phyloP scores from a whole-genome alignment of 805 yeast genomes.

The Ogataea sp. region DNA sequence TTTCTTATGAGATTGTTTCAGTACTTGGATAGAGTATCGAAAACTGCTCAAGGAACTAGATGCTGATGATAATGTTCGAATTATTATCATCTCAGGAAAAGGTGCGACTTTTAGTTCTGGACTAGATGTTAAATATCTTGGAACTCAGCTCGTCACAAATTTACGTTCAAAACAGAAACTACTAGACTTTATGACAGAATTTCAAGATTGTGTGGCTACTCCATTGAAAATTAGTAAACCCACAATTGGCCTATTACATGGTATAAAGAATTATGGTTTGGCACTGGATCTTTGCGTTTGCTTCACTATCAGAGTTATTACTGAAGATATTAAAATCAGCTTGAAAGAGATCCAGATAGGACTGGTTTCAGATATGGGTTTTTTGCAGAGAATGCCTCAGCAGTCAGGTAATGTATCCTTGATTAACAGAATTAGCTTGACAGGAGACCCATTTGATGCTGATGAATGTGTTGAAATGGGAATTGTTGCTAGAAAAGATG shows the following conservation, averaged over 20 bases:
- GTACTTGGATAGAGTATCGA: slow-evolving; percentile 51
- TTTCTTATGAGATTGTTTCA: slow-evolving; percentile 1
- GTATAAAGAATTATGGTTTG: slow-evolving; percentile 49
- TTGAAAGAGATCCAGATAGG: slow-evolving; percentile 69
- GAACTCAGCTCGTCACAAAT: slow-evolving; percentile 10
- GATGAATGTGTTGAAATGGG: slow-evolving; percentile 53
- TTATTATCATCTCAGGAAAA: slow-evolving; percentile 47
- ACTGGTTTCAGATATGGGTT: slow-evolving; percentile 73
- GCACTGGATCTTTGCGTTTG: slow-evolving; percentile 62
- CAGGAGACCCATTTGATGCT: slow-evolving; percentile 49
- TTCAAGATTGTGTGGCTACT: slow-evolving; percentile 48
- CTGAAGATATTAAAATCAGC: slow-evolving; percentile 43
- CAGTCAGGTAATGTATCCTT: slow-evolving; percentile 47
- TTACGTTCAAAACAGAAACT: slow-evolving; percentile 13
- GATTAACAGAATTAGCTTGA: slow-evolving; percentile 51
- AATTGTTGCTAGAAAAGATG: slow-evolving; percentile 33
- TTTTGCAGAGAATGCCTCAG: slow-evolving; percentile 57
- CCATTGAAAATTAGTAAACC: slow-evolving; percentile 46
- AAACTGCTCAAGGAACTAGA: slow-evolving; percentile 39
- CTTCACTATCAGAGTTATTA: slow-evolving; percentile 47
- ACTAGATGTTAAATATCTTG: slow-evolving; percentile 39
- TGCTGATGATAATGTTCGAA: slow-evolving; percentile 35
- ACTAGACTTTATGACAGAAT: slow-evolving; percentile 36
- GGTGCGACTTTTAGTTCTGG: slow-evolving; percentile 61
- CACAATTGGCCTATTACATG: slow-evolving; percentile 61